These are phyloP conservation scores for Botrytis deweyae DNA, from an alignment of 2,329 filamentous ascomycete genomes.

Conservation along the genomic window DNA sequence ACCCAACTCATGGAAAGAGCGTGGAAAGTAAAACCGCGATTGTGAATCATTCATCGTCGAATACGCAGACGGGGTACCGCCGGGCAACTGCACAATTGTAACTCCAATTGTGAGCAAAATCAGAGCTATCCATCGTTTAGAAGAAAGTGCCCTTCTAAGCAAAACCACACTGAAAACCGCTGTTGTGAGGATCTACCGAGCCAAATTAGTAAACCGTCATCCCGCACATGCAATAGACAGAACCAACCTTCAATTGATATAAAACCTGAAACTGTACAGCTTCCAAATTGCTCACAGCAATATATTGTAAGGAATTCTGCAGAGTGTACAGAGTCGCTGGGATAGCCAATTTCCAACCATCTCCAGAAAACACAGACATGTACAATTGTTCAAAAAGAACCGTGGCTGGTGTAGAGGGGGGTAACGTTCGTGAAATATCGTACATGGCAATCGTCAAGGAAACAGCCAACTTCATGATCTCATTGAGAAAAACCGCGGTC, in stretches of 20 bases:
- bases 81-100: slow-evolving; percentile 78
- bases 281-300: slow-evolving; percentile 86
- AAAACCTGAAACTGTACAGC: slow-evolving; percentile 91
- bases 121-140: slow-evolving; percentile 77
- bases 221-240: background rate
- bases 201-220: slow-evolving; percentile 23
- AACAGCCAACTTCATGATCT: slow-evolving; percentile 84
- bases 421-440: slow-evolving; percentile 75
- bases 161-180: slow-evolving; percentile 83
- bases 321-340: slow-evolving; percentile 86
- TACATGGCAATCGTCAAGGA: slow-evolving; percentile 85
- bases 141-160: slow-evolving; percentile 67
- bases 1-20: slow-evolving; percentile 74
- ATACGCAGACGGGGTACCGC: slow-evolving; percentile 55
- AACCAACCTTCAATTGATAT: slow-evolving; percentile 79
- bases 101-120: slow-evolving; percentile 79
- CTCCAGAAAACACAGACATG: slow-evolving; percentile 78
- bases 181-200: slow-evolving; percentile 71
- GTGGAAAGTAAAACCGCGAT: slow-evolving; percentile 63
- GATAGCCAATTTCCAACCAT: slow-evolving; percentile 92
- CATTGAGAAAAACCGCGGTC: slow-evolving; percentile 90
- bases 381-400: slow-evolving; percentile 78
- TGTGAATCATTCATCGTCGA: slow-evolving; percentile 62
- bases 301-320: slow-evolving; percentile 91
- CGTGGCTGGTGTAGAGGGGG: slow-evolving; percentile 76